Base-by-base conservation (phyloP, 2,329 filamentous ascomycete genomes). In the Trichoderma sp. region DNA sequence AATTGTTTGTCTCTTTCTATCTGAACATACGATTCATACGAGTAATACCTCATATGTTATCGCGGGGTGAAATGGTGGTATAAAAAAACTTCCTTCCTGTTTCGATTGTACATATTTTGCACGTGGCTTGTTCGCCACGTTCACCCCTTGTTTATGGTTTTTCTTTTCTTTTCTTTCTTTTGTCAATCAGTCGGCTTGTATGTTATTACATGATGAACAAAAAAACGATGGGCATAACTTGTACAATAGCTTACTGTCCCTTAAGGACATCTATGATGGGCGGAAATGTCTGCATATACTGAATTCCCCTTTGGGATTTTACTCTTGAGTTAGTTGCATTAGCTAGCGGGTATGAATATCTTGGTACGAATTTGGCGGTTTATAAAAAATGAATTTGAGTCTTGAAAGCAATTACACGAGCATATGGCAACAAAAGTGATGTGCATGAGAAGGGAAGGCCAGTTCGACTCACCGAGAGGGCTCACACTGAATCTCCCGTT, bases 1-100 rank as follows among this genome's bases (percentile, higher is more conserved):
- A 81, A 85, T 63, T 26, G 9, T 18, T 56, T 56, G 43, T n/a
- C 18, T 15, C 18, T 15, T 36, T n/a, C 11, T 6, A 30, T 30
- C 43, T 51, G 9, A 56, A 26, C 30, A 36, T 66, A 66, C 63
- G 47, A 66, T 39, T 28, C 56, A 58, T n/a, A 58, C 51, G 43
- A 51, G 43, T 56, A 24, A 56, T 36, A 36, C 43, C 47, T 66
- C 30, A 56, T 53, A 24, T 53, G 62, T 53, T 65, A 65, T 32
- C 62, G n/a, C 24, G 43, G 43, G 43, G 21, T 28, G 11, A 53
- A 65, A 65, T 24, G 12, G 28, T 14, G 26, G 6, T n/a, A 24
- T 34, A 51, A 9, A 28, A 58, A 62, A 51, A 51, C 36, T 34
- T 43, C 18, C 34, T 70, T 51, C 56, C 39, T 70, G 39, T 70